These are phyloP conservation scores for Claviceps arundinis DNA, from an alignment of 2,329 filamentous ascomycete genomes.

Conservation along the genomic window DNA sequence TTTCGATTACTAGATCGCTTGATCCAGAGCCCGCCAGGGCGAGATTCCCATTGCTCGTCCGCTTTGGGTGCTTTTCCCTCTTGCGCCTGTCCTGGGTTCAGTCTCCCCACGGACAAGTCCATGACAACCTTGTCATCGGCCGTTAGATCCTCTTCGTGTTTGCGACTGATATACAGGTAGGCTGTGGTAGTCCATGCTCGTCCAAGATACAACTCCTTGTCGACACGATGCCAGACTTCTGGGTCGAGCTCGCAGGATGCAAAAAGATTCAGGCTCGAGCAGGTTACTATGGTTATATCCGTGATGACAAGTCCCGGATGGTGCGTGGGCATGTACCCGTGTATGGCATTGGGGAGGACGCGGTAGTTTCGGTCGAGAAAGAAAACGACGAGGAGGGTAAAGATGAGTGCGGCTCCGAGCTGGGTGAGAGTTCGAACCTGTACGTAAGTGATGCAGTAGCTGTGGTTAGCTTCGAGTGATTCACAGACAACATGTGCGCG, in stretches of 20 bases:
- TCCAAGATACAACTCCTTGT: conserved; percentile 79
- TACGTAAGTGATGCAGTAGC: conserved; percentile 12
- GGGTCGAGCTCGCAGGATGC: conserved; percentile 64
- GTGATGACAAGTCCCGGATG: conserved; percentile 76
- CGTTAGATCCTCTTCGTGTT: conserved; percentile 71
- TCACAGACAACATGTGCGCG: too few relatives aligned
- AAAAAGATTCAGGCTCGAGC: conserved; percentile 61
- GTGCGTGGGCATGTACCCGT: conserved; percentile 76
- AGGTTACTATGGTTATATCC: conserved; percentile 67
- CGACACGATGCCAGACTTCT: conserved; percentile 63
- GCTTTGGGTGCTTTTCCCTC: conserved; percentile 14
- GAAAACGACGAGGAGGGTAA: conserved; percentile 60
- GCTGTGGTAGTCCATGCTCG: conserved; percentile 62
- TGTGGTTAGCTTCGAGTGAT: background rate
- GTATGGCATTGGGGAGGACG: conserved; percentile 72
- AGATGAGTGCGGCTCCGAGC: conserved; percentile 50
- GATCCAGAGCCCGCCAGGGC: conserved; percentile 70
- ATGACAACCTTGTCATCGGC: conserved; percentile 65
- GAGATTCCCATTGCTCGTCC: conserved; percentile 61
- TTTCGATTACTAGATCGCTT: conserved; percentile 59
- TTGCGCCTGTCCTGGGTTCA: conserved; percentile 42
- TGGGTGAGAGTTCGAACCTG: conserved; percentile 61
- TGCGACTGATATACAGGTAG: conserved; percentile 70
- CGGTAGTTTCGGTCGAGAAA: conserved; percentile 82
- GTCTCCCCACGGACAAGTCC: conserved; percentile 60